Percentiles rank a stretch among this genome's conserved stretches.
These are phyloP conservation scores for Fraxinus americana DNA, from an alignment of 257 asterid genomes.

Conservation along the genomic window DNA sequence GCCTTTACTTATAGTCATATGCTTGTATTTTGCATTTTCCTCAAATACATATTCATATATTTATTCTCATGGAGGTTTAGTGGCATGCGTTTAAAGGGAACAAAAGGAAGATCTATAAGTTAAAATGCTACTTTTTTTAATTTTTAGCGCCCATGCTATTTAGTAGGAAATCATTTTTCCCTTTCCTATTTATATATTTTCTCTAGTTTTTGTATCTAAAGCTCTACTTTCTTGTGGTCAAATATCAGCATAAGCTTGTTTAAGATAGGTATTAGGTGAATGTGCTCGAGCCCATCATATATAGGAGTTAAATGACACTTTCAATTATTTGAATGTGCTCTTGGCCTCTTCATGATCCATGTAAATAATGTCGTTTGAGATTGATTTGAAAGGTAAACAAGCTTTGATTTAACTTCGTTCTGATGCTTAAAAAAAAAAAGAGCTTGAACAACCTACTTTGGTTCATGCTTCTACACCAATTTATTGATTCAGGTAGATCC, in stretches of 20 bases:
- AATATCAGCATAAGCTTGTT: neutral
- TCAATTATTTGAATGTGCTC: neutral
- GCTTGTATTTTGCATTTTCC: neutral
- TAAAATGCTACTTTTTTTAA: neutral
- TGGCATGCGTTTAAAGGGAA: neutral
- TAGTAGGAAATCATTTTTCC: neutral
- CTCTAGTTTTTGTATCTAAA: neutral
- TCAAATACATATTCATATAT: neutral
- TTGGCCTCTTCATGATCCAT: neutral
- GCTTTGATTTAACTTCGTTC: neutral
- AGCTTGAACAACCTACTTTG: neutral
- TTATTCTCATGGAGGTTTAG: neutral
- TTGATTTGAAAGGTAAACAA: neutral
- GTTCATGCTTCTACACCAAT: neutral
- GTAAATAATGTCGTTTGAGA: neutral
- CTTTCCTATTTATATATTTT: neutral
- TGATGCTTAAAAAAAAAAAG: neutral
- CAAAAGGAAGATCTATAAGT: neutral
- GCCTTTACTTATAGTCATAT: neutral
- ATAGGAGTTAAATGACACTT: neutral
- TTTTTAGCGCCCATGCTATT: neutral
- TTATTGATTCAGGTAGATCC: neutral
- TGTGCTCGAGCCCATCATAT: neutral
- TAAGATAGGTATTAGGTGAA: neutral
- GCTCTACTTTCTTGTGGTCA: neutral